Evolutionary conservation across 352 stramenopile species (phyloP), one percentile per base, ranked within the genome.

Genomic region (Pilasporangium apinafurcum): DNA sequence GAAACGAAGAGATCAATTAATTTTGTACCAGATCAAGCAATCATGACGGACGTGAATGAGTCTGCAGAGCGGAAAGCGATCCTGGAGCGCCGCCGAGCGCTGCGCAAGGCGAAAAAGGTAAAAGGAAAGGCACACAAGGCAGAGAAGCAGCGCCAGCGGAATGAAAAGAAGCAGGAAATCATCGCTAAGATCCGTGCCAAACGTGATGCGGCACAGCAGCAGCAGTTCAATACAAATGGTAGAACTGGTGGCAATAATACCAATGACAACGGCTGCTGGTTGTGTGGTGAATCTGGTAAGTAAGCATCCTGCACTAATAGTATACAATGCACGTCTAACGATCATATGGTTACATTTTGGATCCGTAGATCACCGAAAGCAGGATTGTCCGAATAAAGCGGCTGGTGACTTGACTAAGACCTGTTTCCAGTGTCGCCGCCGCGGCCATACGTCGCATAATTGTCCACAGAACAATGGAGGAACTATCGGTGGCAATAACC

Each of bases 391-490:
- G 16, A 91, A 86, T 42, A 56, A 60, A 28, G 63, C 59, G 44
- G 70, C 64, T n/a, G 67, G 72, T 41, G 67, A 89, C 37, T 34
- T 92, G 16, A 80, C 65, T 49, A 88, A 87, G 62, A 89, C 67
- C 17, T 90, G 78, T 54, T 90, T 90, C 58, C 79, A 89, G 63
- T 95, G 83, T 48, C 77, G 76, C 13, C 76, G 72, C 13, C 77
- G 76, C 25, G 80, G 82, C 13, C 80, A 90, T 64, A 89, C 82
- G 60, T 87, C 78, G 43, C 71, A 88, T 43, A 88, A 87, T 53
- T 89, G 76, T 31, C 81, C 79, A 21, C 59, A 80, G 52, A 64
- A 57, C 24, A 59, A 59, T 26, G 38, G 37, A 13, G 29, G 46
- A 35, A 56, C 36, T 35, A 48, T 60, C 32, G 52, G 42, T 20